phyloP scores from a whole-genome alignment of 192 early-diverging fungal genomes.

The Coemansia brasiliensis region DNA sequence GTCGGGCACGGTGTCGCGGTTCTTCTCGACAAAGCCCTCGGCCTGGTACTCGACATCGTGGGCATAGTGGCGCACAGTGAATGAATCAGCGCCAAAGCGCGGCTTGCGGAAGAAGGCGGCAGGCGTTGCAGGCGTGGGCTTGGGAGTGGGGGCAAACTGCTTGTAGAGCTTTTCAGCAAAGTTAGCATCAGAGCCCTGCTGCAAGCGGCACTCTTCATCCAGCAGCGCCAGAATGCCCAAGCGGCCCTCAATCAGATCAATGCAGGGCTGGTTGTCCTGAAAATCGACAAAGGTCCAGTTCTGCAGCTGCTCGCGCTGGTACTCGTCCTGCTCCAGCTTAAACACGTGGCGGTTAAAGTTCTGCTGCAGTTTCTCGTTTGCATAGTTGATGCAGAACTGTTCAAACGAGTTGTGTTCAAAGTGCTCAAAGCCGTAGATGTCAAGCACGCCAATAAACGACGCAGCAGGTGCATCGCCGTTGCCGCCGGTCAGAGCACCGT shows the following conservation, averaged over 20 bases:
- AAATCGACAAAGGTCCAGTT: constrained; percentile 98
- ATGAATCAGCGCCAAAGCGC: constrained; percentile 83
- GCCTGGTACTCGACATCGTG: constrained; percentile 92
- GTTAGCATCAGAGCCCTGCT: constrained; percentile 49
- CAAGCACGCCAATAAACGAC: constrained; percentile 83
- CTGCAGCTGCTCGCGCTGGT: constrained; percentile 84
- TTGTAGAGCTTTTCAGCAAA: constrained; percentile 54
- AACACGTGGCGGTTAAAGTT: constrained; percentile 73
- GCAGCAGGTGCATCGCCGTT: constrained; percentile 59
- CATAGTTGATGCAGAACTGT: constrained; percentile 81
- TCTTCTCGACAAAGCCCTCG: constrained; percentile 97
- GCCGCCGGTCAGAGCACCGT: constrained; percentile 62
- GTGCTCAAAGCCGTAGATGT: constrained; percentile 81
- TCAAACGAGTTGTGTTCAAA: constrained; percentile 60
- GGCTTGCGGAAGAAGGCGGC: constrained; percentile 82
- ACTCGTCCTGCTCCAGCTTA: constrained; percentile 74
- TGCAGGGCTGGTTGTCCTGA: constrained; percentile 97
- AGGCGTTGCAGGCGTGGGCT: constrained; percentile 9
- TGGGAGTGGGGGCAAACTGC: constrained; percentile 26
- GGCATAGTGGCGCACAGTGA: constrained; percentile 95
- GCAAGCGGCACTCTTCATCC: constrained; percentile 71
- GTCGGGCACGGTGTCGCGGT: constrained; percentile 95
- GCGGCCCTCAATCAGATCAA: constrained; percentile 93
- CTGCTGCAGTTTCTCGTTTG: constrained; percentile 85
- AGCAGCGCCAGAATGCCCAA: constrained; percentile 90